These are phyloP conservation scores for Arxiozyma slooffiae DNA, from an alignment of 1,139 yeast species.

Conservation along the genomic window DNA sequence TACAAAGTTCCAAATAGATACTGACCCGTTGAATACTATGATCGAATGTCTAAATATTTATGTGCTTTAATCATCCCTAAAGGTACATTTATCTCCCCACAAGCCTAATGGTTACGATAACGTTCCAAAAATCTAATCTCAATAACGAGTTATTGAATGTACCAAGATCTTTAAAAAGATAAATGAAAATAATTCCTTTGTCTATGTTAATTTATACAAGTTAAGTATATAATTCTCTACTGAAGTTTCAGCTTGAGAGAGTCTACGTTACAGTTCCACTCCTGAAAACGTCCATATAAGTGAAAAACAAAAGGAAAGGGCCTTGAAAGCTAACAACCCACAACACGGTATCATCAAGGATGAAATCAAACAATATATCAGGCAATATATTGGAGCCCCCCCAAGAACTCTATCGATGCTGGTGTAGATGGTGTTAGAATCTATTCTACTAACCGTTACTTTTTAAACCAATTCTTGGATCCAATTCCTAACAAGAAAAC, in stretches of 20 bases:
- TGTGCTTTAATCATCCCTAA: conserved; percentile 33
- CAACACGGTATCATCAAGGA: conserved; percentile 30
- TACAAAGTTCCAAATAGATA: conserved; percentile 21
- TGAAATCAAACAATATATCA: conserved; percentile 32
- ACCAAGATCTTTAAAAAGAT: conserved; percentile 39
- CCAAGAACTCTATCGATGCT: conserved; percentile 34
- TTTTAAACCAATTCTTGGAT: conserved; percentile 50
- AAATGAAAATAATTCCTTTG: conserved; percentile 43
- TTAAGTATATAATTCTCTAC: conserved; percentile 48
- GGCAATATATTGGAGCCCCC: conserved; percentile 32
- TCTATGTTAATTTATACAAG: conserved; percentile 50
- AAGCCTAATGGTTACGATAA: conserved; percentile 24
- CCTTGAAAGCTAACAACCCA: conserved; percentile 26
- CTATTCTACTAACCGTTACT: conserved; percentile 60
- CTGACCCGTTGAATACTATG: conserved; percentile 28
- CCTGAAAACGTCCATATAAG: conserved; percentile 29
- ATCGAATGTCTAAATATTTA: conserved; percentile 27
- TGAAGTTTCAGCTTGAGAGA: conserved; percentile 32
- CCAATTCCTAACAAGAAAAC: conserved; percentile 45
- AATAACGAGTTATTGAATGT: conserved; percentile 44
- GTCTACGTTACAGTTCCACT: conserved; percentile 30
- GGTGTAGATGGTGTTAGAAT: conserved; percentile 64
- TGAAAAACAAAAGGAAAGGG: conserved; percentile 28
- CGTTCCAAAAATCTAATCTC: conserved; percentile 47
- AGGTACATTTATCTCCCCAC: conserved; percentile 26